Conservation (phyloP, 2,329 filamentous ascomycete genomes). For the Basipetospora chlamydospora region DNA sequence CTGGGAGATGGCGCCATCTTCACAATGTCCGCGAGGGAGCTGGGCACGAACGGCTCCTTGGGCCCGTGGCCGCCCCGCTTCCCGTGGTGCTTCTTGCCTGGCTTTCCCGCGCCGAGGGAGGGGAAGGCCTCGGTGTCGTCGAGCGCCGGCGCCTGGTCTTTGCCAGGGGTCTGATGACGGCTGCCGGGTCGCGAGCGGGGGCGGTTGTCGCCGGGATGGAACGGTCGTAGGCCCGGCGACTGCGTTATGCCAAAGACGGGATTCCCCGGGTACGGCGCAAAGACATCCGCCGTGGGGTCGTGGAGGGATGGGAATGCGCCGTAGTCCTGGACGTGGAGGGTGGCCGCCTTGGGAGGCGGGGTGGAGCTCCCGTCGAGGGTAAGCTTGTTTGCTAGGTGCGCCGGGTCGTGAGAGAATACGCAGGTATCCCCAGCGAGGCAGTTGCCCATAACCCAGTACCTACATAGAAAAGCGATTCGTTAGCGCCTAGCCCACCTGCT, state of each 20-base stretch:
- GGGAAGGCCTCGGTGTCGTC: slow-evolving; percentile 96
- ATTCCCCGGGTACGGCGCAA: slow-evolving; percentile 20
- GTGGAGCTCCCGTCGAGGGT: slow-evolving; percentile 49
- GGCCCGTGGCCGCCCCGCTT: slow-evolving; percentile 73
- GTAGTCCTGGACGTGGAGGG: slow-evolving; percentile 69
- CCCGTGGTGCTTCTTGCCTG: slow-evolving; percentile 81
- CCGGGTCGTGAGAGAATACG: slow-evolving; percentile 92
- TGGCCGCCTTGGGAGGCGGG: slow-evolving; percentile 46
- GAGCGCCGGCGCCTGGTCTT: slow-evolving; percentile 54
- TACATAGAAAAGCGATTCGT: slow-evolving; percentile 19
- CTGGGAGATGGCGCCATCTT: slow-evolving; percentile 86
- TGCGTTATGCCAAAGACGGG: slow-evolving; percentile 43
- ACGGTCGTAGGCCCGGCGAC: slow-evolving; percentile 56
- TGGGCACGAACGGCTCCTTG: slow-evolving; percentile 55
- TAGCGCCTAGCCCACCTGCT: no score
- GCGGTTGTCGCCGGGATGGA: slow-evolving; percentile 46
- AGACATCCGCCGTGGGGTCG: slow-evolving; percentile 41
- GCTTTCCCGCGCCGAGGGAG: slow-evolving; percentile 65
- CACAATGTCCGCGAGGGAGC: slow-evolving; percentile 82
- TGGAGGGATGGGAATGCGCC: slow-evolving; percentile 72
- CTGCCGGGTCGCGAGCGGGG: slow-evolving; percentile 74
- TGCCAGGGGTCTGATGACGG: slow-evolving; percentile 50
- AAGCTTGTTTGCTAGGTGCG: slow-evolving; percentile 70
- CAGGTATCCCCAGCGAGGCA: slow-evolving; percentile 89
- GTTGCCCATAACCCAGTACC: slow-evolving; percentile 92